Evolutionary conservation across 2,329 filamentous ascomycete species (phyloP), one percentile per base, ranked within the genome.

Genomic region (Fusarium sp.): DNA sequence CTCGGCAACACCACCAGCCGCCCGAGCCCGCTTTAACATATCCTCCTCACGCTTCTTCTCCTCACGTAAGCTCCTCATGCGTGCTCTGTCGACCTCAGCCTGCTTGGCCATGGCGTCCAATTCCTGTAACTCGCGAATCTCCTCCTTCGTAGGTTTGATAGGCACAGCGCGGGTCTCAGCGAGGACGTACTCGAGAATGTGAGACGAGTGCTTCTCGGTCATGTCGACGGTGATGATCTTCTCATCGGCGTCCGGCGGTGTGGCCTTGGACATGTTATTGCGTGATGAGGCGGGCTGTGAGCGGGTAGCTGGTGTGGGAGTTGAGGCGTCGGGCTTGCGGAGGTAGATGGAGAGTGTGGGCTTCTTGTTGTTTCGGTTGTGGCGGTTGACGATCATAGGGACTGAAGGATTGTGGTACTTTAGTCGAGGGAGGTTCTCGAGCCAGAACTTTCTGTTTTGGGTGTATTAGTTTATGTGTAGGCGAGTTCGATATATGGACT

Each of bases 371-470:
- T 89, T 84, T 43, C 90, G 81, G 37, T 78, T 74, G 68, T 87
- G 90, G 62, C 92, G 91, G 79, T 91, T 91, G 74, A 97, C 88
- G 62, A 92, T 90, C 87, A 98, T 97, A 42, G 91, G 89, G 44
- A 98, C 80, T 15, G 89, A 83, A 1, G 96, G 96, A 79, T 99
- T 99, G 85, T 97, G 92, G 83, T 91, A 99, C 85, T 99, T 98
- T 71, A 99, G 85, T 59, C 93, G 89, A 23, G 93, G 93, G 47
- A 98, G 89, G 77, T 90, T 91, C 64, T 90, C 84, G 69, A 88
- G 89, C 93, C 93, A 97, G 86, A 99, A 98, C 83, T 93, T 93
- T 76, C 94, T 97, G 70, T 63, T 29, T 41, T 38, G 24, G 46
- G 15, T 18, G 44, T 53, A 54, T 65, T 38, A 65, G 62, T 54